Base-by-base conservation (phyloP, 2,329 filamentous ascomycete genomes). In the Epicoccum sorghinum region DNA sequence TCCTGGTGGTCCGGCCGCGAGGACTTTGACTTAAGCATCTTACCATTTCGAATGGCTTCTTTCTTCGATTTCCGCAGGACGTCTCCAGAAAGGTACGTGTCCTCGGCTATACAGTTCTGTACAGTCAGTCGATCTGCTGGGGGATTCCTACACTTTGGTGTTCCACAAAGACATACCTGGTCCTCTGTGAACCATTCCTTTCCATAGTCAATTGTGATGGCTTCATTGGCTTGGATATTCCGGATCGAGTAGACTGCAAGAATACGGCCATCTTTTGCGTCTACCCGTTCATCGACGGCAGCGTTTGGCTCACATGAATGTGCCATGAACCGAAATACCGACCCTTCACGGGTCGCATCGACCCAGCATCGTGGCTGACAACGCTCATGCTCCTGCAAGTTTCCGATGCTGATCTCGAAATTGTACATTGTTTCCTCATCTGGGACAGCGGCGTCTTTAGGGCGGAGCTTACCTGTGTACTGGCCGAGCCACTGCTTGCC, bases 241-340 rank as follows among this genome's bases (percentile, higher is more conserved):
- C 45, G 46, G 2, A 35, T 23, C 9, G 40, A 29, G 9, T 10
- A 14, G 8, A 32, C 7, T 9, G 33, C 24, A 13, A 35, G n/a
- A 4, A 50, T 37, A 9, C 32, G 41, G 29, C 46, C 40, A 10
- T 50, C 36, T 2, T n/a, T 13, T 1, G 25, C 33, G 4, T 14
- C 8, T 10, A 35, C 23, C 7, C 14, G 14, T 22, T 33, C 10
- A 10, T 10, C 4, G 3, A 39, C n/a, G 1, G 23, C 6, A 32
- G 46, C 27, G 36, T 43, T 47, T 2, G 46, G 46, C 4, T 38
- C n/a, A 36, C 52, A 55, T 3, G 46, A 50, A 38, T 55, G 46
- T 2, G 23, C 29, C 32, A 47, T 33, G 41, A 50, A 32, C 2
- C 46, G 52, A 4, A 50, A 50, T 4, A 41, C 29, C 12, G 46